Base-by-base conservation (phyloP, 805 yeast genomes). In the Torulaspora franciscae region DNA sequence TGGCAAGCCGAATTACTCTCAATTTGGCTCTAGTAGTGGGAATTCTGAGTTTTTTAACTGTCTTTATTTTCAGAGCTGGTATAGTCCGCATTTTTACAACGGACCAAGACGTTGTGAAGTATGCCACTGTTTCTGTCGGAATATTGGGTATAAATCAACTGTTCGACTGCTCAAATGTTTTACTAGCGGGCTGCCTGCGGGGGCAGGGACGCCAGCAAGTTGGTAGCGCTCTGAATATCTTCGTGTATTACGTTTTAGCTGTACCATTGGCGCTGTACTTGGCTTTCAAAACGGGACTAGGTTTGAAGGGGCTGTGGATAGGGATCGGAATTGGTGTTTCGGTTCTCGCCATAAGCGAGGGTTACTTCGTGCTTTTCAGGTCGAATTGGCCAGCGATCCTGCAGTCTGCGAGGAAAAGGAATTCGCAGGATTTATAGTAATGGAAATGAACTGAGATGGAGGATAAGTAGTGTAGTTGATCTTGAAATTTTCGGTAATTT, bases 161-260 rank as follows among this genome's bases (percentile, higher is more conserved):
- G 2, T 74, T 77, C 46, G 95, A 86, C 61, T 81, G 87, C 3
- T 59, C 83, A 13, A 83, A 85, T 11, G 77, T 83, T 35, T 80
- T 84, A 13, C 80, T 87, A 2, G 80, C 83, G 33, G 93, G 90
- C 1, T 73, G 83, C 28, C 66, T 86, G 46, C 68, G 95, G 48
- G 89, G 90, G 1, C 82, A 83, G 60, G 95, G 91, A 0, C 67
- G 80, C 37, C 95, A 86, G 61, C 75, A 73, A 39, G 71, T 83
- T 37, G 95, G 95, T 2, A 87, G 91, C 0, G 52, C 76, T 9
- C 68, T 85, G 40, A 86, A 85, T 55, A 69, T 86, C 37, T 58
- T 83, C n/a, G 76, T 82, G 0, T 86, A 86, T 64, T 86, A 86
- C 61, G 71, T 74, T 3, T 66, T 83, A 49, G 90, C 87, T 1